Percentiles rank a stretch among this genome's conserved stretches.
Evolutionary conservation across 331 rosid genomes (phyloP).

Genomic region (Spiraea crenata): DNA sequence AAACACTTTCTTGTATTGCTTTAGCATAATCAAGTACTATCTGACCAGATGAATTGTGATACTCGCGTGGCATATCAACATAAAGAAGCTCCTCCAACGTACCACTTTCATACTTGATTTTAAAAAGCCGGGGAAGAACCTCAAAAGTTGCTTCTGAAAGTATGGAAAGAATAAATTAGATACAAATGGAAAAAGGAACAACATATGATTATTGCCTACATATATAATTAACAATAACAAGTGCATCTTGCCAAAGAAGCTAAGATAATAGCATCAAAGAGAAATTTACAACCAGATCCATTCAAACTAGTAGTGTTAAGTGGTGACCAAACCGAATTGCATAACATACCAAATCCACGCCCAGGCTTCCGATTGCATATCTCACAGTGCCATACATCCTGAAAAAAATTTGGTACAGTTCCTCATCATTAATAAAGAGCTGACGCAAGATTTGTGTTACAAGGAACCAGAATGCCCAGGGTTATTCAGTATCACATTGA

Average conservation of each 20-base stretch:
- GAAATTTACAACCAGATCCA: not conserved
- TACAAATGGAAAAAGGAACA: slow-evolving; percentile 10
- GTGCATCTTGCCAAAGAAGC: not conserved
- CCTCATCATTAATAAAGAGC: not conserved
- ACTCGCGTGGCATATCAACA: slow-evolving; percentile 94
- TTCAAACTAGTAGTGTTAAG: not conserved
- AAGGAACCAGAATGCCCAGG: not conserved
- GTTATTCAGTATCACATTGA: not conserved
- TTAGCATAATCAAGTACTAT: slow-evolving; percentile 90
- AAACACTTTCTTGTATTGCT: slow-evolving; percentile 92
- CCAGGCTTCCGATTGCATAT: slow-evolving; percentile 95
- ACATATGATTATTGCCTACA: not conserved
- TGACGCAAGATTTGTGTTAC: not conserved
- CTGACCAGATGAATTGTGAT: slow-evolving; percentile 89
- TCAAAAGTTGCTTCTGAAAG: slow-evolving; percentile 92
- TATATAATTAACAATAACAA: not conserved
- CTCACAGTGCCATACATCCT: slow-evolving; percentile 96
- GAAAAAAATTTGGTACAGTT: slow-evolving; percentile 19
- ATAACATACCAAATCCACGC: slow-evolving; percentile 84
- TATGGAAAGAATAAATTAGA: slow-evolving; percentile 17
- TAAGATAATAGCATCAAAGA: not conserved
- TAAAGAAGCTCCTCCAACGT: slow-evolving; percentile 92
- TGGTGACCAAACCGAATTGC: not conserved
- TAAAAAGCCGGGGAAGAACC: slow-evolving; percentile 96
- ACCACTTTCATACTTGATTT: slow-evolving; percentile 96